phyloP scores from a whole-genome alignment of 179 eudicot species.

The Vitellaria paradoxa region DNA sequence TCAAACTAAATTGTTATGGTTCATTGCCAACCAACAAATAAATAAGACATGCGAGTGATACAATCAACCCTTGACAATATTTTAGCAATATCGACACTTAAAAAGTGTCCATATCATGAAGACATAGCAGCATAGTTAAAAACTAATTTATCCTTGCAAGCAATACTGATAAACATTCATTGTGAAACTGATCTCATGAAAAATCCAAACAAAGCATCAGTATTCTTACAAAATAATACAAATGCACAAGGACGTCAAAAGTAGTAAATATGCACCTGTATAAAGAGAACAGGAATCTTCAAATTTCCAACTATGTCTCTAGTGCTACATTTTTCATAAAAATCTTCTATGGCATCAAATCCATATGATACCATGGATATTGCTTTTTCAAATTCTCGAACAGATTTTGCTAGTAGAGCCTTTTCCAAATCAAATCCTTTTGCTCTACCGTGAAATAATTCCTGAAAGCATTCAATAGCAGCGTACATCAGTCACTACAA shows the following conservation, averaged over 20 bases:
- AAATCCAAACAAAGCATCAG: not conserved
- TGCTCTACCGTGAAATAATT: slow-evolving; percentile 76
- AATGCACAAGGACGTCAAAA: not conserved
- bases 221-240: slow-evolving; percentile 1
- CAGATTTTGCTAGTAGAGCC: slow-evolving; percentile 64
- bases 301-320: slow-evolving; percentile 54
- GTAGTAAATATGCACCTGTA: slow-evolving; percentile 52
- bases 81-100: not conserved
- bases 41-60: slow-evolving; percentile 5
- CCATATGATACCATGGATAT: slow-evolving; percentile 87
- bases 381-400: slow-evolving; percentile 80
- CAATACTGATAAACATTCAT: not conserved
- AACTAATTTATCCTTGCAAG: not conserved
- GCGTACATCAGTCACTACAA: slow-evolving; percentile 1
- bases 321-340: slow-evolving; percentile 70
- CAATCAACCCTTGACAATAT: not conserved
- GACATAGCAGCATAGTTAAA: not conserved
- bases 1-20: not conserved
- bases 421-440: slow-evolving; percentile 80
- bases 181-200: slow-evolving; percentile 2
- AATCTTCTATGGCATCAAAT: slow-evolving; percentile 72
- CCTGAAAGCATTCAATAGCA: slow-evolving; percentile 38
- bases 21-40: not conserved
- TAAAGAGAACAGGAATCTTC: slow-evolving; percentile 90
- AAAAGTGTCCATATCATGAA: not conserved